phyloP scores from a whole-genome alignment of 2,329 filamentous ascomycete genomes.

The Cercospora brassicicola region DNA sequence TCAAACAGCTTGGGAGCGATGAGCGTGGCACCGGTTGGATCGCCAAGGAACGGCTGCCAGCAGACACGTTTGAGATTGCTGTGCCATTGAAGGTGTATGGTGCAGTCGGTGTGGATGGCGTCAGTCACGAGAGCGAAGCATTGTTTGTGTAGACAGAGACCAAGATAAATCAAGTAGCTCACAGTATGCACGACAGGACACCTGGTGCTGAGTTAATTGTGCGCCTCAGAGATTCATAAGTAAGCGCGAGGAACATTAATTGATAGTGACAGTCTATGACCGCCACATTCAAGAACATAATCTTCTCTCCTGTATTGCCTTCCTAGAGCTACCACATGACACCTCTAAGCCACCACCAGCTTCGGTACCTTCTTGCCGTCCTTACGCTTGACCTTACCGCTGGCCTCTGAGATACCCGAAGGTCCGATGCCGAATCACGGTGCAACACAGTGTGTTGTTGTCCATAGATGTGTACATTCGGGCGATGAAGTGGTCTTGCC shows the following conservation, averaged over 20 bases:
- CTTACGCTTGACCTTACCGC: too few species aligned
- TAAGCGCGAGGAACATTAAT: neutral
- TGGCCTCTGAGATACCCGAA: too few species aligned
- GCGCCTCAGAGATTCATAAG: neutral
- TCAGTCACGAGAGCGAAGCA: constrained; percentile 25
- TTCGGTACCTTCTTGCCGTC: neutral
- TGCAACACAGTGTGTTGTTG: neutral
- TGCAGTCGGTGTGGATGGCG: constrained; percentile 29
- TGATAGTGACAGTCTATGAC: neutral
- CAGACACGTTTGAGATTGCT: constrained; percentile 42
- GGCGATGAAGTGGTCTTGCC: neutral
- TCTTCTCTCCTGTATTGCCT: neutral
- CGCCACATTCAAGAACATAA: neutral
- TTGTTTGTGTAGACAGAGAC: constrained; percentile 25
- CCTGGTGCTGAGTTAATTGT: neutral
- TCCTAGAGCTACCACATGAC: neutral
- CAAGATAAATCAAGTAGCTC: neutral
- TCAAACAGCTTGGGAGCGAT: constrained; percentile 40
- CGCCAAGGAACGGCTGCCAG: constrained; percentile 38
- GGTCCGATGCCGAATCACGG: neutral
- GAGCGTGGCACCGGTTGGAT: constrained; percentile 39
- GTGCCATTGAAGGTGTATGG: constrained; percentile 42
- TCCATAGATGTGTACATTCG: neutral
- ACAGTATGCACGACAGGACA: neutral
- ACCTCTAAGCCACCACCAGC: neutral